A percentile compares a stretch with the other conserved stretches of the same genome.
Evolutionary conservation across 192 early-diverging fungal species (phyloP).

Genomic region (Coemansia nantahalensis): DNA sequence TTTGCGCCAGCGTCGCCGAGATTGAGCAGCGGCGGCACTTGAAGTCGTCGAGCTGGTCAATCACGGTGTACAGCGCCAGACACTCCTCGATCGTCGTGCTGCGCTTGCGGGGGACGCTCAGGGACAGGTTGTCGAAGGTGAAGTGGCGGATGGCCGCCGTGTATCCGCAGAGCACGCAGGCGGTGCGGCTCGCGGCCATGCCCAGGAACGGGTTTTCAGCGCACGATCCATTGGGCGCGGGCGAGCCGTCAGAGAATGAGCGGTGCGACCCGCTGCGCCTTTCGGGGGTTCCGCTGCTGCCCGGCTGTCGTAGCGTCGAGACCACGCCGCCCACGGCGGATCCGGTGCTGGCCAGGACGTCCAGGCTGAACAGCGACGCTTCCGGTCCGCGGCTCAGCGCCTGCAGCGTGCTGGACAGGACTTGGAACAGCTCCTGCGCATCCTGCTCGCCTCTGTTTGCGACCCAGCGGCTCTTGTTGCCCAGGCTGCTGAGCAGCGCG

Average conservation of each 20-base stretch:
- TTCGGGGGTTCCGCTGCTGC: background rate
- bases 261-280: background rate
- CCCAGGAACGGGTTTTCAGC: slow-evolving; percentile 45
- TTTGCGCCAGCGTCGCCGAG: slow-evolving; percentile 39
- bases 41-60: slow-evolving; percentile 66
- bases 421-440: slow-evolving; percentile 63
- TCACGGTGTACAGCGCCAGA: slow-evolving; percentile 59
- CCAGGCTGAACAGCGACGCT: slow-evolving; percentile 33
- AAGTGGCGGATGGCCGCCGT: slow-evolving; percentile 73
- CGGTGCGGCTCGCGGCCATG: slow-evolving; percentile 66
- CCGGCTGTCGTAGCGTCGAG: slow-evolving; percentile 12
- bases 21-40: slow-evolving; percentile 66
- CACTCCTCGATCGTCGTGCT: slow-evolving; percentile 60
- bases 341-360: slow-evolving; percentile 20
- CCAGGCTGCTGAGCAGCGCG: slow-evolving; percentile 48
- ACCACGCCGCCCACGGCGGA: slow-evolving; percentile 28
- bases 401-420: slow-evolving; percentile 50
- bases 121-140: slow-evolving; percentile 68
- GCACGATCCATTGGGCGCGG: background rate
- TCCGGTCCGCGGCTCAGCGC: slow-evolving; percentile 24
- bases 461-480: slow-evolving; percentile 55
- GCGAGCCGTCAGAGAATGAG: background rate
- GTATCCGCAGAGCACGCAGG: slow-evolving; percentile 69
- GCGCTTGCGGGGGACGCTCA: slow-evolving; percentile 57
- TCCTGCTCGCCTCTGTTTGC: slow-evolving; percentile 59